phyloP scores from a whole-genome alignment of 371 early-diverging fungal species.

The Apophysomyces ossiformis region DNA sequence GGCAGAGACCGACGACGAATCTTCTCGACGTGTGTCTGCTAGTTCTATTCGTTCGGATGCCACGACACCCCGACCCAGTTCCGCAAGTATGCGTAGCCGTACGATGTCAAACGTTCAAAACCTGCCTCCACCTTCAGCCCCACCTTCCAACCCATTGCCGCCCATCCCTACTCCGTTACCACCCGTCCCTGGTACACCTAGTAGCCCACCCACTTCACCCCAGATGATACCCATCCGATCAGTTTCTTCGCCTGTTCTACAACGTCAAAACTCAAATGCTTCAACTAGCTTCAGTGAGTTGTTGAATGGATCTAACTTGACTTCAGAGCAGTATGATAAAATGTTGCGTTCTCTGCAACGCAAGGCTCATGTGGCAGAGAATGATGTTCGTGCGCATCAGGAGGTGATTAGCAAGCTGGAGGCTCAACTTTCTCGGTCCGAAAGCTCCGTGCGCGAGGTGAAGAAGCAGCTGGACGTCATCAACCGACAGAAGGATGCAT shows the following conservation, averaged over 20 bases:
- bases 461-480: constrained; percentile 47
- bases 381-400: constrained; percentile 44
- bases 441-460: constrained; percentile 41
- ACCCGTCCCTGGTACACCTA: constrained; percentile 23
- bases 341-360: constrained; percentile 51
- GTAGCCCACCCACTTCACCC: constrained; percentile 15
- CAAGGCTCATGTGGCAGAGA: constrained; percentile 47
- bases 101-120: constrained; percentile 17
- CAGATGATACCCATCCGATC: neutral
- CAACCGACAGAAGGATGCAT: constrained; percentile 46
- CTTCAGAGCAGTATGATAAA: constrained; percentile 52
- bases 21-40: constrained; percentile 18
- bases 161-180: constrained; percentile 50
- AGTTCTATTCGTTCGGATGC: constrained; percentile 29
- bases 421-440: constrained; percentile 43
- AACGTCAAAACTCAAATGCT: constrained; percentile 26
- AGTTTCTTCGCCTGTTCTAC: constrained; percentile 13
- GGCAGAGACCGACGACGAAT: constrained; percentile 14
- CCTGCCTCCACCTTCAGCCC: constrained; percentile 51
- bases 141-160: constrained; percentile 55
- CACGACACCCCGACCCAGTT: constrained; percentile 13
- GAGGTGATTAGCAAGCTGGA: constrained; percentile 51
- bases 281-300: constrained; percentile 34
- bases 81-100: constrained; percentile 22
- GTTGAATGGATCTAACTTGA: constrained; percentile 25